A percentile compares a stretch with the other conserved stretches of the same genome.
Conservation (phyloP, 208 protist species). For the Leishmania tropica region DNA sequence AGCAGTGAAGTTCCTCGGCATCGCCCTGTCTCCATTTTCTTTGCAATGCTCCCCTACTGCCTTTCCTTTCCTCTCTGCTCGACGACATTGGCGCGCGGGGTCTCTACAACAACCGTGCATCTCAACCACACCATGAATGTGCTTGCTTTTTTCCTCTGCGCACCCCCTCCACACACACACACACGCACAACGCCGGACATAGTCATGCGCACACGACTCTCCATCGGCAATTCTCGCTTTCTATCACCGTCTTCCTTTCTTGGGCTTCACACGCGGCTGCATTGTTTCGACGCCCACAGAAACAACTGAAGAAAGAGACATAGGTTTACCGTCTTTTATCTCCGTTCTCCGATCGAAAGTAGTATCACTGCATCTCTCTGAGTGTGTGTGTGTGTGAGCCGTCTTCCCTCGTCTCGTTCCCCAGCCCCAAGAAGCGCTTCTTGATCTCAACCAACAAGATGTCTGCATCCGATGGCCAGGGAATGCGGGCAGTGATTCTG, state of each 20-base stretch:
- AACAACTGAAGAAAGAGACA: not conserved
- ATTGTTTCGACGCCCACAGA: not conserved
- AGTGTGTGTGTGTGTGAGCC: not conserved
- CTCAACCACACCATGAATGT: not conserved
- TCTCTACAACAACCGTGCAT: not conserved
- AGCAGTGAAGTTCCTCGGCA: not conserved
- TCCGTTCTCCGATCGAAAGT: not conserved
- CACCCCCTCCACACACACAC: not conserved
- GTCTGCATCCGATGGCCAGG: conserved; percentile 33
- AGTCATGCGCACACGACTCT: not conserved
- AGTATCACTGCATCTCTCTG: not conserved
- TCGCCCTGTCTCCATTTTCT: not conserved
- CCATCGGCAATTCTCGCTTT: not conserved
- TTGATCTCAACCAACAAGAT: conserved; percentile 1
- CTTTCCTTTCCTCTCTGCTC: not conserved
- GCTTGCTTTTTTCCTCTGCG: not conserved
- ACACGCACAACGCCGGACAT: not conserved
- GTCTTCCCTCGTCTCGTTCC: not conserved
- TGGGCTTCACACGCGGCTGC: not conserved
- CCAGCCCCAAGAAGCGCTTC: too few relatives aligned
- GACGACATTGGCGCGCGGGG: not conserved
- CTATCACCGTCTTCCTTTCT: not conserved
- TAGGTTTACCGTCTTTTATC: not conserved
- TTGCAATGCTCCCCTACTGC: not conserved
- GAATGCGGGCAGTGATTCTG: conserved; percentile 97